phyloP scores from a whole-genome alignment of 2,329 filamentous ascomycete genomes.

The Huntiella omanensis region DNA sequence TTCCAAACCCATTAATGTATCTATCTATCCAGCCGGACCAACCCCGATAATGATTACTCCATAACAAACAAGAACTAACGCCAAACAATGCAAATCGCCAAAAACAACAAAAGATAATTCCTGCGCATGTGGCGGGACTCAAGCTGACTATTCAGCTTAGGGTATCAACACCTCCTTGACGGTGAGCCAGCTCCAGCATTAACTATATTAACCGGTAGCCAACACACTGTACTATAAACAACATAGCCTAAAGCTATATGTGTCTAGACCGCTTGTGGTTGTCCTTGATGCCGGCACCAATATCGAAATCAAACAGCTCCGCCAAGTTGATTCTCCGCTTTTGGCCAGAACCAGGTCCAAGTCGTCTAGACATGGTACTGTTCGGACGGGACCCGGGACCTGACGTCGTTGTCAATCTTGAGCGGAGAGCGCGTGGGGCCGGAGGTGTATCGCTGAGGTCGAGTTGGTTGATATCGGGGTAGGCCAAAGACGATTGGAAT shows the following conservation, averaged over 20 bases:
- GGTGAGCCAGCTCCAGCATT: not conserved
- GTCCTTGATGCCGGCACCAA: conserved; percentile 44
- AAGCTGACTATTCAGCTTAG: not conserved
- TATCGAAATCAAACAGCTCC: conserved; percentile 56
- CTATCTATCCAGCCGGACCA: no score
- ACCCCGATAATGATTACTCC: no score
- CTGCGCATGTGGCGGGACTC: not conserved
- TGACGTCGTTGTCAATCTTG: conserved; percentile 2
- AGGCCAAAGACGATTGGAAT: conserved; percentile 46
- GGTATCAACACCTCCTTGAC: not conserved
- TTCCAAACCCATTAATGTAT: no score
- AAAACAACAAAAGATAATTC: conserved; percentile 1
- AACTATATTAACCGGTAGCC: not conserved
- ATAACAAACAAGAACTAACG: not conserved
- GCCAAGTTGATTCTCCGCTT: conserved; percentile 57
- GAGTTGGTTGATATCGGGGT: conserved; percentile 38
- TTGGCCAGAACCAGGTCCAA: conserved; percentile 47
- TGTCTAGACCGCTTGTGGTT: conserved; percentile 38
- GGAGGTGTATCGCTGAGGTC: conserved; percentile 33
- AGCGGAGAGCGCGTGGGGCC: conserved; percentile 7
- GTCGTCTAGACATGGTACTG: conserved; percentile 18
- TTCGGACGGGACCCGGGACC: conserved; percentile 14
- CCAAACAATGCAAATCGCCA: not conserved
- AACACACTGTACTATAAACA: not conserved
- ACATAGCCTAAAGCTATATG: conserved; percentile 14